phyloP scores from a whole-genome alignment of 768 basidiomycete genomes.

The Boletales sp. region DNA sequence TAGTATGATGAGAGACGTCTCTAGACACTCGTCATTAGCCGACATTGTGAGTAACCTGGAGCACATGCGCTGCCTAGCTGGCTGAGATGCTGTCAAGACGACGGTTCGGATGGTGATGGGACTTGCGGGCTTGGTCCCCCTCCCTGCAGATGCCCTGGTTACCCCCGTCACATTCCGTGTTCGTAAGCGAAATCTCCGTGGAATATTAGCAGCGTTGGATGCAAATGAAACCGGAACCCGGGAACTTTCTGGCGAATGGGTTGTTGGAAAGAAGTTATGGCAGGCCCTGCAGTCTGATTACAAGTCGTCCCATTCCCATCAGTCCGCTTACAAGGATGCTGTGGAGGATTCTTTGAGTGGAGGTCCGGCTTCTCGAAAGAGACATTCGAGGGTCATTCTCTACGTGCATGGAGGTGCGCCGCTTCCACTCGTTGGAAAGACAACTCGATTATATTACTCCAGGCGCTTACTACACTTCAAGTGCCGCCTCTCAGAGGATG shows the following conservation, averaged over 20 bases:
- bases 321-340: slow-evolving; percentile 18
- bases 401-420: slow-evolving; percentile 87
- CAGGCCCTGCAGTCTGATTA: slow-evolving; percentile 79
- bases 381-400: slow-evolving; percentile 78
- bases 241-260: slow-evolving; percentile 93
- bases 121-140: slow-evolving; percentile 75
- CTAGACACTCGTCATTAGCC: slow-evolving; percentile 75
- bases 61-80: background rate
- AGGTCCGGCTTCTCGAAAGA: slow-evolving; percentile 30
- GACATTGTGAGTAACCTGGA: slow-evolving; percentile 60
- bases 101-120: slow-evolving; percentile 65
- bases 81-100: slow-evolving; percentile 29
- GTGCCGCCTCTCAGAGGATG: slow-evolving; percentile 84
- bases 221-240: slow-evolving; percentile 69
- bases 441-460: slow-evolving; percentile 3
- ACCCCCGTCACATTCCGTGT: slow-evolving; percentile 94
- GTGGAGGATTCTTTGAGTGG: slow-evolving; percentile 17
- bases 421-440: background rate
- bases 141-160: slow-evolving; percentile 89
- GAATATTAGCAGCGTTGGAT: slow-evolving; percentile 77
- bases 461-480: slow-evolving; percentile 93
- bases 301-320: slow-evolving; percentile 46
- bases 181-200: slow-evolving; percentile 64
- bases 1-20: slow-evolving; percentile 82
- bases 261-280: slow-evolving; percentile 93